Evolutionary conservation across 108 stramenopile species (phyloP), one percentile per base, ranked within the genome.

Genomic region (Nitzschia sp.): DNA sequence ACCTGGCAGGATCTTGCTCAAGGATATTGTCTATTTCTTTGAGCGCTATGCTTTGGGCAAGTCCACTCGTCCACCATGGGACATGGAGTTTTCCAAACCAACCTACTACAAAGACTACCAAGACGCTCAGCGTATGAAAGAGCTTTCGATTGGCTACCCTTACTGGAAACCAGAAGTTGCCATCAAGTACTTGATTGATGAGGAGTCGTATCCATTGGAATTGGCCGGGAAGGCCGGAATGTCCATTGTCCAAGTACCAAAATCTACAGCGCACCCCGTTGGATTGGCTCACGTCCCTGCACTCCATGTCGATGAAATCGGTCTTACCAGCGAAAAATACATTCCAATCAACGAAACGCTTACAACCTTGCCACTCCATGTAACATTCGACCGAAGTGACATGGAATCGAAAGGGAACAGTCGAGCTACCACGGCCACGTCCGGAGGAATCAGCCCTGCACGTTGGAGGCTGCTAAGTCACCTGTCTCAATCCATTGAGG

Each of bases 271-370:
- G 3, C 85, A 89, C 59, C 79, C 83, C 0, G 77, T 82, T 42
- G 86, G 87, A 48, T 59, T 91, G 46, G 86, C 82, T 0, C 85
- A 91, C 71, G 65, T 84, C 20, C 96, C 96, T 10, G 87, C 85
- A 9, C 64, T 96, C 22, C 83, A 95, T 62, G 95, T 89, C 17
- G 94, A 96, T 65, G 96, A 97, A 86, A 95, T 95, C 57, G 95
- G 96, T 14, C 59, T 97, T 34, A 97, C 96, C 8, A 82, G 78
- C 42, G 96, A 97, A 62, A 97, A 95, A 76, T 96, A 96, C 66
- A 84, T 96, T 48, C 91, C 93, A 17, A 44, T 97, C 46, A 97
- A 97, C 72, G 77, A 79, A 51, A 94, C 96, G n/a, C 75, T 95
- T 39, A 79, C 86, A 10, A 83, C 80, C 8, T 67, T 97, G 12